These are phyloP conservation scores for Entomophthora muscae DNA, from an alignment of 371 early-diverging fungal genomes.

Conservation along the genomic window DNA sequence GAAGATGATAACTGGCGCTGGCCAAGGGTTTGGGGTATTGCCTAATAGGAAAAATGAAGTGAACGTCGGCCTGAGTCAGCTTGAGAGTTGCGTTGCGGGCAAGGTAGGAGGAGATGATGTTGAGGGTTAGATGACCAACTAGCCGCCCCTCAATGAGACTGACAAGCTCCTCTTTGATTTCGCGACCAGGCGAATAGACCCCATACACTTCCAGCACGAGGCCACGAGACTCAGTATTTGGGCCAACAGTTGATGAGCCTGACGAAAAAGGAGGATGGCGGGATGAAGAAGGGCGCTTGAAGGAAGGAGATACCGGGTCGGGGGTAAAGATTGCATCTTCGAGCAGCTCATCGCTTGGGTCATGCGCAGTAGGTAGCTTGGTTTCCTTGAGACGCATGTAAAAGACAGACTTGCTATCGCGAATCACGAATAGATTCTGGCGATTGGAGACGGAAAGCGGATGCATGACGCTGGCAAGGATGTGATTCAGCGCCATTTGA, in stretches of 20 bases:
- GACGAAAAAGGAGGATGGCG: not conserved
- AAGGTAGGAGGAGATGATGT: constrained; percentile 45
- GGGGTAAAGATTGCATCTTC: not conserved
- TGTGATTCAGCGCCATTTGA: constrained; percentile 34
- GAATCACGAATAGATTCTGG: constrained; percentile 49
- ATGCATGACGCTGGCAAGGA: constrained; percentile 29
- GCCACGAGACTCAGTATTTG: constrained; percentile 15
- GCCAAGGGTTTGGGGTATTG: constrained; percentile 18
- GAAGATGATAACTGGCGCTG: constrained; percentile 23
- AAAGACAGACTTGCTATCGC: constrained; percentile 28
- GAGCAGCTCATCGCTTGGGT: not conserved
- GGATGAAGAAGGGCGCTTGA: not conserved
- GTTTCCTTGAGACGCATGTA: constrained; percentile 27
- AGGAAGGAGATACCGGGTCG: not conserved
- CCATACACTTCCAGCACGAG: constrained; percentile 57
- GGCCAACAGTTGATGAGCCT: not conserved
- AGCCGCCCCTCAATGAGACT: constrained; percentile 38
- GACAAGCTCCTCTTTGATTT: constrained; percentile 48
- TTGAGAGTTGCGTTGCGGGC: constrained; percentile 45
- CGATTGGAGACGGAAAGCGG: constrained; percentile 53
- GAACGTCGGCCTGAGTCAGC: constrained; percentile 44
- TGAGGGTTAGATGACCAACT: constrained; percentile 36
- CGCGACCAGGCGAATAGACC: constrained; percentile 36
- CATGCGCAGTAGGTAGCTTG: not conserved
- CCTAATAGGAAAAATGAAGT: constrained; percentile 43